A percentile compares a stretch with the other conserved stretches of the same genome.
Conservation (phyloP, 306 rosid species). For the Erythrophleum fordii region DNA sequence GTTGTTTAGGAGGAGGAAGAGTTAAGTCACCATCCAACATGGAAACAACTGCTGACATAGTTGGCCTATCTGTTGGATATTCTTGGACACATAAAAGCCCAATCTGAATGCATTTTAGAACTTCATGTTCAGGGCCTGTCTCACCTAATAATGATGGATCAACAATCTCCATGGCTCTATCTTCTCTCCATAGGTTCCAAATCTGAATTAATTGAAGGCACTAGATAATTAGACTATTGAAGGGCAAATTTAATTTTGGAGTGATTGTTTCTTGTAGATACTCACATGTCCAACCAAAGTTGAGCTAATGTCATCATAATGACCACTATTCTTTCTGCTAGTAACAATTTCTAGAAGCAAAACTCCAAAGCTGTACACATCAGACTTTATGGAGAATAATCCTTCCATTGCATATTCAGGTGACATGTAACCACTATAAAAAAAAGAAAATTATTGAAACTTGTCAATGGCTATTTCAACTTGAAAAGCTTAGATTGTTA, state of each 20-base stretch:
- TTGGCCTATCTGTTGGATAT: background rate
- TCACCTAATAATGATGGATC: conserved; percentile 39
- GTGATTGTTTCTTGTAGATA: conserved; percentile 3
- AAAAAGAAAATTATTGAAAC: conserved; percentile 61
- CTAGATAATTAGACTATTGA: background rate
- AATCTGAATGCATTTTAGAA: background rate
- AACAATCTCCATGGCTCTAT: conserved; percentile 47
- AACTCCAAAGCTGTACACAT: conserved; percentile 51
- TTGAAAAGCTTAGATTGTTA: background rate
- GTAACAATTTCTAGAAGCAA: conserved; percentile 47
- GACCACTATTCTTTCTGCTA: conserved; percentile 59
- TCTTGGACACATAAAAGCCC: background rate
- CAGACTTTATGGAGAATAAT: background rate
- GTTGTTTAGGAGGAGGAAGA: background rate
- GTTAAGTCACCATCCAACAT: background rate
- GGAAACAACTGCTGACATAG: background rate
- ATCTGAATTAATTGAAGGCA: conserved; percentile 45
- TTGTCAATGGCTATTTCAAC: background rate
- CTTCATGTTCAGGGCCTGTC: background rate
- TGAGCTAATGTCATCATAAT: conserved; percentile 34
- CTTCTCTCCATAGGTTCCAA: conserved; percentile 76
- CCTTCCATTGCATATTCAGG: background rate
- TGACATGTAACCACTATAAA: conserved; percentile 21
- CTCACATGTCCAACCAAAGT: conserved; percentile 75
- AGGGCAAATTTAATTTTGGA: background rate